Evolutionary conservation across 2,329 filamentous ascomycete species (phyloP).

Genomic region (Cucurbitaria berberidis): DNA sequence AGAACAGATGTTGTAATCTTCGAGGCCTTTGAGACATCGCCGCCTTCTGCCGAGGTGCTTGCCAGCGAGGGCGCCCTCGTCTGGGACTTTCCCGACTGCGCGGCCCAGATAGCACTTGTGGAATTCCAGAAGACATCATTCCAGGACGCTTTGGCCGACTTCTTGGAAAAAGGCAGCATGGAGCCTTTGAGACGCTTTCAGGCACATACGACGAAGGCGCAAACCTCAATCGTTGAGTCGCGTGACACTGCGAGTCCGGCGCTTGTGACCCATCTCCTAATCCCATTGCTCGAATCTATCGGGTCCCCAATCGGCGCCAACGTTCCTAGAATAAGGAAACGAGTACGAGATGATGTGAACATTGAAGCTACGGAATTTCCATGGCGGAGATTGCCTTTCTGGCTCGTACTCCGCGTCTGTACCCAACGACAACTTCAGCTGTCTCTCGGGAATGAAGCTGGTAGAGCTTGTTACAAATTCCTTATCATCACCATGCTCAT

Average conservation of each 20-base stretch:
- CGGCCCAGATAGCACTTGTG: conserved; percentile 53
- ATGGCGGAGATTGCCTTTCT: conserved; percentile 67
- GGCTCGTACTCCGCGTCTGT: conserved; percentile 66
- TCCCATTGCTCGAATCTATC: conserved; percentile 62
- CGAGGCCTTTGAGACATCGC: conserved; percentile 65
- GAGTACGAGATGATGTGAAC: conserved; percentile 65
- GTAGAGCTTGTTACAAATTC: conserved; percentile 62
- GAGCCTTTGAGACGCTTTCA: conserved; percentile 61
- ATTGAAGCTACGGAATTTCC: conserved; percentile 55
- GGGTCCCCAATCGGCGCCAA: conserved; percentile 48
- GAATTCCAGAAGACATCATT: conserved; percentile 53
- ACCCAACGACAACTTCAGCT: conserved; percentile 58
- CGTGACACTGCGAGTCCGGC: conserved; percentile 63
- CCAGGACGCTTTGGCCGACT: conserved; percentile 54
- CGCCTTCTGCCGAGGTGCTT: conserved; percentile 59
- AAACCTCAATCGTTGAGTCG: conserved; percentile 54
- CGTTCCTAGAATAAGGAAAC: conserved; percentile 57
- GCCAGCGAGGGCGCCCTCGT: conserved; percentile 57
- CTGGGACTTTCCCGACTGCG: conserved; percentile 64
- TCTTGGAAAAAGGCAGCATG: conserved; percentile 62
- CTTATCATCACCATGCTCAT: conserved; percentile 57
- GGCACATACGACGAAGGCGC: conserved; percentile 58
- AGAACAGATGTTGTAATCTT: conserved; percentile 49
- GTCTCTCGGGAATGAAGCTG: conserved; percentile 46
- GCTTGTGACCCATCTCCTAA: conserved; percentile 64